These are phyloP conservation scores for Penicillium daleae DNA, from an alignment of 495 filamentous ascomycete genomes.

Conservation along the genomic window DNA sequence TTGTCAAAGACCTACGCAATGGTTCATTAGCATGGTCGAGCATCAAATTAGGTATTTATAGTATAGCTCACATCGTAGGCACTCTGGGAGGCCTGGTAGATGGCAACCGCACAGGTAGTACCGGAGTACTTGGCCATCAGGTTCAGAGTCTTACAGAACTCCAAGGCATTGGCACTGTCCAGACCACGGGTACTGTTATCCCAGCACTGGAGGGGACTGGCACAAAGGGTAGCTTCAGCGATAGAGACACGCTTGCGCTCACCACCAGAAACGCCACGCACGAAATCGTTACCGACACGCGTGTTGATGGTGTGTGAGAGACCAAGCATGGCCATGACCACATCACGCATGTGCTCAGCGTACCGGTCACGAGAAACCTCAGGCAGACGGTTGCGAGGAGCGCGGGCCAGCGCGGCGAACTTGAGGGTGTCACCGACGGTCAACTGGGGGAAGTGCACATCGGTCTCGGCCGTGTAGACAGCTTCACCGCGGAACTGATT, in stretches of 20 bases:
- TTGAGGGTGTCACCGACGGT: slow-evolving; percentile 63
- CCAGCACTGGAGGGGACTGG: slow-evolving; percentile 71
- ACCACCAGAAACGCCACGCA: slow-evolving; percentile 78
- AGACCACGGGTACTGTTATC: slow-evolving; percentile 83
- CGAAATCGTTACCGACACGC: slow-evolving; percentile 67
- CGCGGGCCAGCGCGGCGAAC: slow-evolving; percentile 56
- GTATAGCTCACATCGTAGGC: slow-evolving; percentile 62
- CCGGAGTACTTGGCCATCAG: slow-evolving; percentile 70
- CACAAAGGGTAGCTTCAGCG: slow-evolving; percentile 60
- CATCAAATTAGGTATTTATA: background rate
- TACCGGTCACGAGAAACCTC: slow-evolving; percentile 50
- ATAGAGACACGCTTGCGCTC: slow-evolving; percentile 71
- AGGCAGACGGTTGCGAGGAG: slow-evolving; percentile 41
- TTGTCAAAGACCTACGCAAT: slow-evolving; percentile 52
- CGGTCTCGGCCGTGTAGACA: slow-evolving; percentile 67
- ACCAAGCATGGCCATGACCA: slow-evolving; percentile 62
- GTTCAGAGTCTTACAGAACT: slow-evolving; percentile 66
- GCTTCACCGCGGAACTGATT: slow-evolving; percentile 69
- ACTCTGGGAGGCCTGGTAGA: slow-evolving; percentile 81
- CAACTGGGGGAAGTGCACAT: slow-evolving; percentile 66
- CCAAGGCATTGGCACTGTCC: slow-evolving; percentile 77
- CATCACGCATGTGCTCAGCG: slow-evolving; percentile 46
- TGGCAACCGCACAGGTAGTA: slow-evolving; percentile 71
- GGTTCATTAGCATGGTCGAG: background rate
- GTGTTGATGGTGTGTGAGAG: slow-evolving; percentile 52